Evolutionary conservation across 2,329 filamentous ascomycete genomes (phyloP), one percentile per base, ranked within the genome.

Genomic region (Talaromyces sp.): DNA sequence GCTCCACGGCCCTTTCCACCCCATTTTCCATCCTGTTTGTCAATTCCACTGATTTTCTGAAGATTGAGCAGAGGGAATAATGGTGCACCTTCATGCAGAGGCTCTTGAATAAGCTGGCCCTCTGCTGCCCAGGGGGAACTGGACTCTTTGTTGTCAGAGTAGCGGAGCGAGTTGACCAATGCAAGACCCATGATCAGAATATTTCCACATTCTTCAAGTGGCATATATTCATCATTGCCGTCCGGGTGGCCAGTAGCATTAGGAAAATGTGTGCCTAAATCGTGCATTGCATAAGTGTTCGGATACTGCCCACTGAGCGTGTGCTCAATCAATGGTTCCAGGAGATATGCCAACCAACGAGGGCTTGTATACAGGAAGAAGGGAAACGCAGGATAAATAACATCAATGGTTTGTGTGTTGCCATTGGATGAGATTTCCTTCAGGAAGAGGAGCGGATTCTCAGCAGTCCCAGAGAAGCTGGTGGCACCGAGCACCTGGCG

Each of bases 301-400:
- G 91, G 91, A 70, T 95, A 96, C 71, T 93, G 89, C 1, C 89
- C 89, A 69, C 89, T 91, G 26, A 90, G 76, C 79, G 90, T 90
- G 72, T 95, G 89, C 74, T 95, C 90, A 57, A 95, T 82, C 26
- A 93, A 78, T 6, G 90, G 90, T 71, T 93, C 89, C 4, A 95
- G 78, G 3, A 93, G 80, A 69, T 93, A 93, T 1, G 86, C 88
- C 60, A 93, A 78, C 89, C 90, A 93, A 61, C 85, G 81, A 2
- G 90, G 90, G 66, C 93, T 92, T 19, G 90, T 92, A 70, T 93
- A 95, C 21, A 93, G 73, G 78, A 93, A 93, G 80, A 93, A 95
- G 0, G 91, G 90, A 74, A 91, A 93, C 0, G 90, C 84, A 0
- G 90, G 91, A 78, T 92, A 95, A 67, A 96, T 93, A 60, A 96